Evolutionary conservation across 2,329 filamentous ascomycete species (phyloP).

Genomic region (Penicillium sp.): DNA sequence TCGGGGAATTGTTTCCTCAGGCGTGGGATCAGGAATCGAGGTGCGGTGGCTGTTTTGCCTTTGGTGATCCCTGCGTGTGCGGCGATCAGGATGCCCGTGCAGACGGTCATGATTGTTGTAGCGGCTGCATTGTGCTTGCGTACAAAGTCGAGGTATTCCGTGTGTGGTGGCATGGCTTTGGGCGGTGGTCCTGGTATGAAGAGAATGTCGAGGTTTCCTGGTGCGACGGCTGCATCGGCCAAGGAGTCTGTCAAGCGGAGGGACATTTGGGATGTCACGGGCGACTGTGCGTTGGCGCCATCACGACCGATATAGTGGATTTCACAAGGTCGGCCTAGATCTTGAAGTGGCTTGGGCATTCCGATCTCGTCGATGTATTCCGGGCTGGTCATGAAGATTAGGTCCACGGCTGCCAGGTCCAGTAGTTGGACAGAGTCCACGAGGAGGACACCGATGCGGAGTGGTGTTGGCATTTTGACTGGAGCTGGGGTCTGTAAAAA

Average conservation of each 20-base stretch:
- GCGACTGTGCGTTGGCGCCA: slow-evolving; percentile 11
- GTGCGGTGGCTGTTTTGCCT: slow-evolving; percentile 20
- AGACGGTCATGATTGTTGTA: slow-evolving; percentile 25
- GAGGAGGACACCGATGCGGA: slow-evolving; percentile 36
- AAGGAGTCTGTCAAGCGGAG: slow-evolving; percentile 29
- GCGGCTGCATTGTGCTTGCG: slow-evolving; percentile 29
- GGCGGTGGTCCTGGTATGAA: slow-evolving; percentile 39
- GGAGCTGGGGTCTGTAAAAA: background rate
- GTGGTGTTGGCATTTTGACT: slow-evolving; percentile 8
- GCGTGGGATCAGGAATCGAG: slow-evolving; percentile 20
- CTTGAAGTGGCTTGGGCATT: slow-evolving; percentile 29
- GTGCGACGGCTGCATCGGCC: slow-evolving; percentile 28
- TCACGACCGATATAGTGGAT: slow-evolving; percentile 31
- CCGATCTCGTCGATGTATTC: slow-evolving; percentile 27
- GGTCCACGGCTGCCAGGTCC: slow-evolving; percentile 37
- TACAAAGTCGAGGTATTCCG: slow-evolving; percentile 31
- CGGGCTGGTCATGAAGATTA: slow-evolving; percentile 36
- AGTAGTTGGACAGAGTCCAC: slow-evolving; percentile 37
- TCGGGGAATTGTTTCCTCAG: slow-evolving; percentile 24
- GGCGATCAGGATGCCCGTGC: slow-evolving; percentile 22
- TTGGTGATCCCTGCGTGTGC: slow-evolving; percentile 25
- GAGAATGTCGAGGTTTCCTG: slow-evolving; percentile 36
- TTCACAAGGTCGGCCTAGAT: slow-evolving; percentile 24
- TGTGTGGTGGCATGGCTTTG: slow-evolving; percentile 20
- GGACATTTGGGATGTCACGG: slow-evolving; percentile 27